phyloP scores from a whole-genome alignment of 1,139 yeast species.

The Hansenula anomala region DNA sequence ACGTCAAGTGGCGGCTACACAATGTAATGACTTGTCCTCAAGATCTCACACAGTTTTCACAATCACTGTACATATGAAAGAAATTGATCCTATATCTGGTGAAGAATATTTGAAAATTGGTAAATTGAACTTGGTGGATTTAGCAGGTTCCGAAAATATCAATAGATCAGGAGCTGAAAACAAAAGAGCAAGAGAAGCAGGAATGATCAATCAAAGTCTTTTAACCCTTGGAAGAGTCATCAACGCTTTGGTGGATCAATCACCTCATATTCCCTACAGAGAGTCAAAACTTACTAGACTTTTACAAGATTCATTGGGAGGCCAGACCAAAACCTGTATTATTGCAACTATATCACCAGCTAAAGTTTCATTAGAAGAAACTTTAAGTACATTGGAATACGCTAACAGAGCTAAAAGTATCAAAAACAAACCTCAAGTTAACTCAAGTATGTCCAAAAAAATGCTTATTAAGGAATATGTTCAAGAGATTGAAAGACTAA shows the following conservation, averaged over 20 bases:
- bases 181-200: constrained; percentile 83
- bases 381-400: constrained; percentile 77
- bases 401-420: constrained; percentile 80
- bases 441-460: constrained; percentile 47
- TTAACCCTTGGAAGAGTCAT: constrained; percentile 83
- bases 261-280: constrained; percentile 75
- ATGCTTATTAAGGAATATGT: constrained; percentile 45
- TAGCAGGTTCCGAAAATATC: constrained; percentile 87
- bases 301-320: constrained; percentile 63
- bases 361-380: constrained; percentile 66
- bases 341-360: constrained; percentile 81
- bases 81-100: constrained; percentile 32
- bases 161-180: constrained; percentile 74
- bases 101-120: constrained; percentile 44
- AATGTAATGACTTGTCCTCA: constrained; percentile 65
- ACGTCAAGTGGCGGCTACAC: constrained; percentile 64
- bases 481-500: constrained; percentile 50
- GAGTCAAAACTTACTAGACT: constrained; percentile 62
- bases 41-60: constrained; percentile 76
- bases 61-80: constrained; percentile 46
- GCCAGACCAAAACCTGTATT: constrained; percentile 59
- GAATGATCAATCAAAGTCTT: constrained; percentile 79
- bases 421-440: constrained; percentile 67
- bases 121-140: constrained; percentile 75
- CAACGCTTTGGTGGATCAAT: constrained; percentile 57